Evolutionary conservation across 1,139 yeast genomes (phyloP).

Genomic region (Candida gigantensis): DNA sequence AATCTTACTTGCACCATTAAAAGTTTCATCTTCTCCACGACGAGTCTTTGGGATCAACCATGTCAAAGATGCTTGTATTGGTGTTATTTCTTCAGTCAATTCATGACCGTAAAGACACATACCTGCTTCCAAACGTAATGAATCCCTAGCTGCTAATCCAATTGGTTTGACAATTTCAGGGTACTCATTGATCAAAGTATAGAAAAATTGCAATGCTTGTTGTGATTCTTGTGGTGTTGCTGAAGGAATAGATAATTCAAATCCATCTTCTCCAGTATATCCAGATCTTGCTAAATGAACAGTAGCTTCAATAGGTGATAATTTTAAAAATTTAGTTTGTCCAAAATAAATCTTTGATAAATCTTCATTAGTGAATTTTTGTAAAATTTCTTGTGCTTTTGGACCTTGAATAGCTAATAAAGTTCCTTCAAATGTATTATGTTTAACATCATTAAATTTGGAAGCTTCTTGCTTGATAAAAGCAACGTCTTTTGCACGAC

Average conservation of each 20-base stretch:
- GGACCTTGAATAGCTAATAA: constrained; percentile 94
- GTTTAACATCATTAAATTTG: constrained; percentile 50
- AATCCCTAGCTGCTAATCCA: constrained; percentile 96
- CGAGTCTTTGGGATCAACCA: constrained; percentile 90
- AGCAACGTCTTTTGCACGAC: constrained; percentile 74
- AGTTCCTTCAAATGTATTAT: constrained; percentile 70
- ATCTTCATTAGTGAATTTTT: constrained; percentile 61
- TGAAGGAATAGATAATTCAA: constrained; percentile 81
- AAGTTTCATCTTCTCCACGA: constrained; percentile 52
- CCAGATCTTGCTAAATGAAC: constrained; percentile 91
- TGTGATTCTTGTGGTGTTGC: constrained; percentile 40
- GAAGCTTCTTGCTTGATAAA: constrained; percentile 59
- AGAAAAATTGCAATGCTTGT: constrained; percentile 61
- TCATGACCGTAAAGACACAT: constrained; percentile 98
- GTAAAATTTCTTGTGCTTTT: constrained; percentile 63
- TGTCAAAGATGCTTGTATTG: constrained; percentile 82
- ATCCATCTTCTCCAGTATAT: constrained; percentile 98
- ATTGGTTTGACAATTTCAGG: constrained; percentile 73
- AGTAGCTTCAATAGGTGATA: constrained; percentile 43
- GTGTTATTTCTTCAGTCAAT: constrained; percentile 75
- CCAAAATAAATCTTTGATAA: constrained; percentile 74
- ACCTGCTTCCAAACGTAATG: constrained; percentile 93
- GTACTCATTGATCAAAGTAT: constrained; percentile 55
- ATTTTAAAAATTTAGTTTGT: constrained; percentile 55
- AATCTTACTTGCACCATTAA: constrained; percentile 77